phyloP scores from a whole-genome alignment of 225 moss, liverwort and hornwort species.

The Thuidium tamariscinum region DNA sequence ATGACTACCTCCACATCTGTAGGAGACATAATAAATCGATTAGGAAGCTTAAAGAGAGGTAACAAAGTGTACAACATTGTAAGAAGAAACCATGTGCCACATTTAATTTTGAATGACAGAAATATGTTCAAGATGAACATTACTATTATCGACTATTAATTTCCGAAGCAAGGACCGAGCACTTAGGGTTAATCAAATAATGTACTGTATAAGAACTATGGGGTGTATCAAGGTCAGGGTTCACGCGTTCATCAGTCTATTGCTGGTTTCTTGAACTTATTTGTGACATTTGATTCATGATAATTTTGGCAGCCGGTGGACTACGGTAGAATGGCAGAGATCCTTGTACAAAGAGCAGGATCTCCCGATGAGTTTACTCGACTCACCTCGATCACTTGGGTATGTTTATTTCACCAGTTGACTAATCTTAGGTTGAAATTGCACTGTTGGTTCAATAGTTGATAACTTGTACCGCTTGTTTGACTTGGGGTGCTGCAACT shows the following conservation, averaged over 20 bases:
- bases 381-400: slow-evolving; percentile 84
- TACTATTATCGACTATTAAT: not conserved
- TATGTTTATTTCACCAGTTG: not conserved
- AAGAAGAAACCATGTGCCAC: not conserved
- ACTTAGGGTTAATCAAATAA: not conserved
- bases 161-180: not conserved
- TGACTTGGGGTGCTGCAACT: not conserved
- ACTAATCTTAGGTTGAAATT: not conserved
- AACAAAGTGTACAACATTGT: not conserved
- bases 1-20: not conserved
- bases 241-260: not conserved
- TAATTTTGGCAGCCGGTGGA: slow-evolving; percentile 67
- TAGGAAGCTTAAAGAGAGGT: not conserved
- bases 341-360: slow-evolving; percentile 82
- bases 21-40: not conserved
- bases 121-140: not conserved
- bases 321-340: slow-evolving; percentile 91
- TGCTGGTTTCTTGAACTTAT: not conserved
- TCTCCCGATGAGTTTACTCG: slow-evolving; percentile 88
- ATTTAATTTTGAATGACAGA: not conserved
- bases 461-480: not conserved
- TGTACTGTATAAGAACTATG: not conserved
- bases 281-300: not conserved
- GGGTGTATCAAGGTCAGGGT: not conserved
- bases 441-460: not conserved